Evolutionary conservation across 768 basidiomycete genomes (phyloP).

Genomic region (Leccinellum rugosiceps): DNA sequence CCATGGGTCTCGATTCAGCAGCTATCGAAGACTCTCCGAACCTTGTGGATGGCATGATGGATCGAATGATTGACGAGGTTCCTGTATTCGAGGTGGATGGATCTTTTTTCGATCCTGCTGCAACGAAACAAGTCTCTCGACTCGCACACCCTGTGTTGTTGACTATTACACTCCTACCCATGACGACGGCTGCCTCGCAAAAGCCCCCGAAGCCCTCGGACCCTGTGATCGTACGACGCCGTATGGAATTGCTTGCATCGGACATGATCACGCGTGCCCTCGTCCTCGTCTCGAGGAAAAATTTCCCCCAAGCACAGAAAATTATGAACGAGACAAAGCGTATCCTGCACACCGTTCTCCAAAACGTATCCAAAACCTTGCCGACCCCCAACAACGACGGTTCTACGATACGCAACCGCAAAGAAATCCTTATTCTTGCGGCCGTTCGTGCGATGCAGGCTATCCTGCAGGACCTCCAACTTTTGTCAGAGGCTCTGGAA

Average conservation of each 20-base stretch:
- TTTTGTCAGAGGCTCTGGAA: slow-evolving; percentile 82
- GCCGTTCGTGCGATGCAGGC: slow-evolving; percentile 81
- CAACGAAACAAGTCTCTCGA: slow-evolving; percentile 77
- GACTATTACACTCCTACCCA: slow-evolving; percentile 85
- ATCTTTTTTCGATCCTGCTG: slow-evolving; percentile 89
- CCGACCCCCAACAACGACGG: slow-evolving; percentile 51
- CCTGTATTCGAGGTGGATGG: slow-evolving; percentile 96
- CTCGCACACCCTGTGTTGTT: slow-evolving; percentile 93
- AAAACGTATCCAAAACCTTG: slow-evolving; percentile 74
- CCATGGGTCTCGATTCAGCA: slow-evolving; percentile 76
- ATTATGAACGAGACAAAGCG: slow-evolving; percentile 89
- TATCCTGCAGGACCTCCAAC: slow-evolving; percentile 83
- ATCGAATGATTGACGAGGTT: slow-evolving; percentile 95
- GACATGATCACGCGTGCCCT: slow-evolving; percentile 97
- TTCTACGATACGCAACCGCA: slow-evolving; percentile 61
- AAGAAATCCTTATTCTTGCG: slow-evolving; percentile 68
- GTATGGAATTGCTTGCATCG: slow-evolving; percentile 94
- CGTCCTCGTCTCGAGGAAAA: slow-evolving; percentile 87
- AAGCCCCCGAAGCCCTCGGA: slow-evolving; percentile 55
- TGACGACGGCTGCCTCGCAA: slow-evolving; percentile 31
- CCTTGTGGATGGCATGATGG: slow-evolving; percentile 90
- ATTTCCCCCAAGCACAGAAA: slow-evolving; percentile 86
- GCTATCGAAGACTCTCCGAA: slow-evolving; percentile 67
- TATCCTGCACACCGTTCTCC: slow-evolving; percentile 87
- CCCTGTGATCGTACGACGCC: slow-evolving; percentile 84